Percentiles rank a stretch among this genome's conserved stretches.
Evolutionary conservation across 108 stramenopile genomes (phyloP).

Genomic region (Discostella stelligeroides): DNA sequence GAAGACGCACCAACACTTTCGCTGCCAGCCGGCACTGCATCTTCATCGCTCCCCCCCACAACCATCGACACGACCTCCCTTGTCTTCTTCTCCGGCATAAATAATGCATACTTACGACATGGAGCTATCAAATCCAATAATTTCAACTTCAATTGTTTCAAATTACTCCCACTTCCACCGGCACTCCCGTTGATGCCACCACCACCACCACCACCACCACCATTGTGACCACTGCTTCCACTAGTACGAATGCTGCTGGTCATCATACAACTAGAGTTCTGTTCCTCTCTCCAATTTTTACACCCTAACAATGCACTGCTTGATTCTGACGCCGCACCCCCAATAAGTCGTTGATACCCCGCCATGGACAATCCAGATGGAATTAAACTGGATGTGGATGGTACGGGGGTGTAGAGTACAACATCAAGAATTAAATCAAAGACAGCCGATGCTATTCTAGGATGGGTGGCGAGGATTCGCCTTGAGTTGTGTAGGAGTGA

Average conservation of each 20-base stretch:
- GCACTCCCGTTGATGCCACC: too few relatives aligned
- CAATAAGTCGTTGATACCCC: conserved; percentile 56
- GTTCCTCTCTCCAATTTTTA: conserved; percentile 54
- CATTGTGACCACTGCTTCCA: too few relatives aligned
- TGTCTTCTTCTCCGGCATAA: conserved; percentile 36
- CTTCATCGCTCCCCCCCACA: background rate
- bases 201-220: too few relatives aligned
- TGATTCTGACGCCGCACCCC: conserved; percentile 45
- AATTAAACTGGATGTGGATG: conserved; percentile 45
- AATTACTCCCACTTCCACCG: background rate
- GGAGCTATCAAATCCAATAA: conserved; percentile 76
- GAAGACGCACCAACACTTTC: background rate
- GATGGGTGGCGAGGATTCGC: conserved; percentile 11
- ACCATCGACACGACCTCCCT: background rate
- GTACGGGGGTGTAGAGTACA: conserved; percentile 56
- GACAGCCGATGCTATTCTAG: conserved; percentile 43
- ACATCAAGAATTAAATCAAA: conserved; percentile 71
- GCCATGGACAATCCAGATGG: conserved; percentile 65
- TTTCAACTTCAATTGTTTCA: conserved; percentile 56
- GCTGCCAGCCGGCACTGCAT: background rate
- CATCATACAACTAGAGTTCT: conserved; percentile 24
- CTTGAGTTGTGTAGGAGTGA: conserved; percentile 17
- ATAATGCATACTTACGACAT: conserved; percentile 58
- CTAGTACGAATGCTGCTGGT: too few relatives aligned
- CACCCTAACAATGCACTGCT: conserved; percentile 34